A percentile compares a stretch with the other conserved stretches of the same genome.
phyloP scores from a whole-genome alignment of 129 eudicot species.

The Ambrosia artemisiifolia region DNA sequence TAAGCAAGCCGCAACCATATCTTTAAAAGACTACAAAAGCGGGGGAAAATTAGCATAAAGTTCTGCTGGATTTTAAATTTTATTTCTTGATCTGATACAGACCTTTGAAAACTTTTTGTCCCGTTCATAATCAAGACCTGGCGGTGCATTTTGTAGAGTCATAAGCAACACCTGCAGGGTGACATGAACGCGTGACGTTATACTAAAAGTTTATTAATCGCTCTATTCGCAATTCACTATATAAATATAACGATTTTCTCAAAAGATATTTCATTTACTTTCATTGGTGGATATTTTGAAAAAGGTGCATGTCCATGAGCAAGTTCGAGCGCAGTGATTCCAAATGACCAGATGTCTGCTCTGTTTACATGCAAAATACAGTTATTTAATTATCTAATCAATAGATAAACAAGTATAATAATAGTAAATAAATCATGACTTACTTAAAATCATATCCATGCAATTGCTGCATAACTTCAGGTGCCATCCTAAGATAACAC shows the following conservation, averaged over 20 bases:
- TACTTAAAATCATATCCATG: slow-evolving; percentile 95
- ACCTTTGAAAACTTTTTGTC: slow-evolving; percentile 95
- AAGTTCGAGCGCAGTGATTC: slow-evolving; percentile 96
- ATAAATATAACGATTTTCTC: background rate
- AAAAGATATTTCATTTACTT: slow-evolving; percentile 40
- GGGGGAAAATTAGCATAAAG: background rate
- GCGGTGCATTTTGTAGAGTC: slow-evolving; percentile 97
- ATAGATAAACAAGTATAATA: background rate
- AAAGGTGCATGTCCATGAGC: slow-evolving; percentile 99
- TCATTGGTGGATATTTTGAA: slow-evolving; percentile 96
- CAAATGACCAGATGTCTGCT: slow-evolving; percentile 96
- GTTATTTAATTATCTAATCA: slow-evolving; percentile 4
- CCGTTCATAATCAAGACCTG: slow-evolving; percentile 92
- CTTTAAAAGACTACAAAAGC: slow-evolving; percentile 70
- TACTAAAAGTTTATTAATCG: background rate
- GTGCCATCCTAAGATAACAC: slow-evolving; percentile 74
- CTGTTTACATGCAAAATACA: slow-evolving; percentile 40
- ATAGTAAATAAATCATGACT: slow-evolving; percentile 23
- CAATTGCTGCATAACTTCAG: slow-evolving; percentile 89
- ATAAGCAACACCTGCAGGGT: slow-evolving; percentile 64
- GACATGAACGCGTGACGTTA: background rate
- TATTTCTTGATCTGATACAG: slow-evolving; percentile 12
- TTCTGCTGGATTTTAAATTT: background rate
- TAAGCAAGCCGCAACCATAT: slow-evolving; percentile 88
- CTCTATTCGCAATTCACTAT: background rate